Evolutionary conservation across 306 rosid genomes (phyloP), one percentile per base, ranked within the genome.

Genomic region (Prunus mume): DNA sequence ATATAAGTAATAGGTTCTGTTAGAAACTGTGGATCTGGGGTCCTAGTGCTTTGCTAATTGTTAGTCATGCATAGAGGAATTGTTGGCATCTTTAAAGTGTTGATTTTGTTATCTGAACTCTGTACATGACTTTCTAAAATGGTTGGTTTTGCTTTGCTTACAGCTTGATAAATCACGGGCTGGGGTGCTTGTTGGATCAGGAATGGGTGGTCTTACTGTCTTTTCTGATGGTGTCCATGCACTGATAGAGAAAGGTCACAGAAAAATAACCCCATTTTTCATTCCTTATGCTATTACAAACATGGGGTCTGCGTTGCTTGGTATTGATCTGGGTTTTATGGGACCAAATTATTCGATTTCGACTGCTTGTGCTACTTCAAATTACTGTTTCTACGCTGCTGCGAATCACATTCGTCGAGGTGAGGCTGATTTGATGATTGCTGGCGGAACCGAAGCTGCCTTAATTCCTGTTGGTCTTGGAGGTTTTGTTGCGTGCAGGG

Each of bases 401-500:
- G 99, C 99, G 0, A 92, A 96, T 66, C 99, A 96, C 80, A 96
- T 96, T 51, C 99, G 98, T n/a, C 88, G 96, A 43, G 99, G 99
- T 24, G 97, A 96, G 85, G 99, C 99, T 72, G 98, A 92, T 87
- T 63, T 96, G 87, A 92, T 96, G 98, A 11, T 92, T 60, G 99
- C 99, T 6, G 99, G 99, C 68, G 99, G 99, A 46, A 89, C 99
- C 52, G 99, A 96, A 82, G 99, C 99, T 72, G 98, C 97, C 20
- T 86, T 96, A 22, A 87, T 96, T 73, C 99, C 99, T 2, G 86
- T 96, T 82, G 99, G 99, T 62, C 68, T 96, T 38, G 99, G 99
- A 9, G 99, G 98, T 46, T 92, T 96, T 81, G 93, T 92, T 80
- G 99, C 98, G 54, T 92, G 97, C 89, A 85, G 99, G 83, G 99